Evolutionary conservation across 768 basidiomycete genomes (phyloP), one percentile per base, ranked within the genome.

Genomic region (Mycena rosella): DNA sequence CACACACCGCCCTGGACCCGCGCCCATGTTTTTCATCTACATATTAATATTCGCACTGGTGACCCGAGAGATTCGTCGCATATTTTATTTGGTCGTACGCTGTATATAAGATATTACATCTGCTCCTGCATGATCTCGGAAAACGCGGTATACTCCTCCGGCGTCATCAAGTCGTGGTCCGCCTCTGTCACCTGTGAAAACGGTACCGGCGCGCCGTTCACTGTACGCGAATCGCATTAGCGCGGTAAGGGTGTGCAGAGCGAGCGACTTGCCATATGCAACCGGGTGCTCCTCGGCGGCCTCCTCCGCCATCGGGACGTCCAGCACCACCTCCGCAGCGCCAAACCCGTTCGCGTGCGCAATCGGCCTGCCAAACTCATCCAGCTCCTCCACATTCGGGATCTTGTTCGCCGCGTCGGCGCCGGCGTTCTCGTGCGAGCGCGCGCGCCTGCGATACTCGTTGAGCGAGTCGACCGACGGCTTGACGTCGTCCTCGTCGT

Each of bases 141-240:
- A 79, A 87, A 95, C 36, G 88, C 88, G 32, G 90, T 89, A 75
- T 97, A 97, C 78, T 98, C 96, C 62, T 96, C 96, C 2, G 94
- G 91, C 5, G 94, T 94, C 96, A 98, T 98, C 72, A 90, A 75
- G 52, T 96, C 96, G 73, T 96, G 92, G 75, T 96, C 92, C 71
- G 96, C 96, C 73, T 98, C 96, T 3, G 94, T 96, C 47, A 99
- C 88, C 68, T 91, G 84, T 5, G 90, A 93, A 73, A 93, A 91
- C 9, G 88, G 85, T 72, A 93, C 89, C 22, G 88, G 84, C 44
- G 84, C 80, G 17, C 96, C 95, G 66, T 91, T 90, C 27, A 98
- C 96, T 94, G n/a, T n/a, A n/a, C n/a, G 69, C 45, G 63, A 47
- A 26, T 11, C 47, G 9, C 26, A 32, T 65, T 26, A 63, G n/a